Conservation (phyloP, 169 alveolate species). For the Amoebophrya sp. region DNA sequence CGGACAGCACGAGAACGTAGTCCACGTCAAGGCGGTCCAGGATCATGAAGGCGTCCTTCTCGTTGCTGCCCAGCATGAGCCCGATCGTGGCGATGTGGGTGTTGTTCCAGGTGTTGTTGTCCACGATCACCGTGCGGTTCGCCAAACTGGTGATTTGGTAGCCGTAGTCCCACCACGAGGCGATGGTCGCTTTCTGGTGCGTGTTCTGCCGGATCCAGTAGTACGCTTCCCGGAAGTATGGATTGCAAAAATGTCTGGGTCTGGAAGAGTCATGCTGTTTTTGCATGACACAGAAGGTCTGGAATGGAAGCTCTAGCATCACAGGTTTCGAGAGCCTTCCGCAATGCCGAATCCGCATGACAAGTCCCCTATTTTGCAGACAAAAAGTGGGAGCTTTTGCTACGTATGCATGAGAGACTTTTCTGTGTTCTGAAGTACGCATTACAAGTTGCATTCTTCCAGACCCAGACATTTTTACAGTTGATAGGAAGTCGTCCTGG, state of each 20-base stretch:
- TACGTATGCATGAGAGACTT: too few relatives aligned
- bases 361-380: too few relatives aligned
- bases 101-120: constrained; percentile 96
- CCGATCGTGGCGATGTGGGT: constrained; percentile 96
- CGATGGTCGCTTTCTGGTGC: constrained; percentile 80
- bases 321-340: too few relatives aligned
- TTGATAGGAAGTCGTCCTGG: constrained; percentile 95
- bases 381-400: too few relatives aligned
- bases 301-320: too few relatives aligned
- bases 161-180: constrained; percentile 99
- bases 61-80: constrained; percentile 66
- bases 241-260: too few relatives aligned
- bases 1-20: constrained; percentile 80
- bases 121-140: constrained; percentile 92
- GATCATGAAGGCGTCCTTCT: constrained; percentile 85
- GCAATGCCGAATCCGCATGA: too few relatives aligned
- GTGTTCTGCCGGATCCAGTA: constrained; percentile 95
- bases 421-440: too few relatives aligned
- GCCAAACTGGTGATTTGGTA: constrained; percentile 93
- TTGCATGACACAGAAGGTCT: too few relatives aligned
- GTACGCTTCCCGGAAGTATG: constrained; percentile 96
- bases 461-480: too few relatives aligned
- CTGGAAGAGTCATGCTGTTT: too few relatives aligned
- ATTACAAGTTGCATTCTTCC: too few relatives aligned
- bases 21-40: constrained; percentile 86